Evolutionary conservation across 169 alveolate genomes (phyloP), one percentile per base, ranked within the genome.

Genomic region (Plasmodium vivax): DNA sequence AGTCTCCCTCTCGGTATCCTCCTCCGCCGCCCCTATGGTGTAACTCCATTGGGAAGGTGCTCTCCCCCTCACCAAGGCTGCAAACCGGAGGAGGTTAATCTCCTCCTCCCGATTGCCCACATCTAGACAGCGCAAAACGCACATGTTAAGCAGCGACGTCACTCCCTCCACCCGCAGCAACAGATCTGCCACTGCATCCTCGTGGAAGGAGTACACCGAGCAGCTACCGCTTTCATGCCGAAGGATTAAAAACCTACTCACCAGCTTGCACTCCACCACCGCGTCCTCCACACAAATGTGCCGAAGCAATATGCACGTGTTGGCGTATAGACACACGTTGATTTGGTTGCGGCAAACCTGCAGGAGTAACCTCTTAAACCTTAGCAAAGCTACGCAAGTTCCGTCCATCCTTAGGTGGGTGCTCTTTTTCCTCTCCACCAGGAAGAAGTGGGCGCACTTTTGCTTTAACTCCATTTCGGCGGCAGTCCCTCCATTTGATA

Each of bases 301-400:
- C 30, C 81, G 54, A 10, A 87, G n/a, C 36, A 75, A 38, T 5
- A 87, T 77, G 71, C 68, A 87, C n/a, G 93, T 87, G 68, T 87
- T 87, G n/a, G 68, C 19, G 47, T 77, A 5, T 14, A 19, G 81
- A 12, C 45, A 77, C 27, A 75, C 23, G 47, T 87, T 75, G 41
- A 87, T 87, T 68, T 87, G 83, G 27, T 87, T 23, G 58, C 56
- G 45, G 32, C 93, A 87, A 7, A 77, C 72, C 71, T 87, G 93
- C 23, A 75, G n/a, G 75, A 87, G 34, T 27, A 77, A n/a, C 14
- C 16, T 4, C 14, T 87, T 75, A 77, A 23, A 87, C 27, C 68
- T 75, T 36, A 77, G 16, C 9, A 87, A 6, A 5, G 47, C 43
- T 77, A 87, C 56, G 19, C 68, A 75, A 12, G 23, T 51, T 3